Conservation (phyloP, 1,139 yeast species). For the Saccharomycopsis crataegensis region DNA sequence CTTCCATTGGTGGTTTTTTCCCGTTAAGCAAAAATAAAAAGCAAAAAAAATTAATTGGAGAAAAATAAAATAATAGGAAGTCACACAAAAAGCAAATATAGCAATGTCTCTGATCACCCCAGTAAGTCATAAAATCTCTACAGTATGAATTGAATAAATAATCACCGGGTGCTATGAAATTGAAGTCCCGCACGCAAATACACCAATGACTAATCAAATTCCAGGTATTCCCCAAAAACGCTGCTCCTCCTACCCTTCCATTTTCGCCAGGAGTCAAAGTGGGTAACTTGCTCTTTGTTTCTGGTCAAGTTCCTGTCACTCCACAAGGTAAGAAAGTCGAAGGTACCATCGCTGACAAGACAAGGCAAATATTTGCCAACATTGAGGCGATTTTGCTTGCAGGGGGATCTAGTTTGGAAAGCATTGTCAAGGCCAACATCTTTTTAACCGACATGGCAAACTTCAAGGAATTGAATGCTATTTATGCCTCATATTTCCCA, state of each 20-base stretch:
- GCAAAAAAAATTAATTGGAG: too few relatives aligned
- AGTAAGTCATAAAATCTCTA: background rate
- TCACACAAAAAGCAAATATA: too few relatives aligned
- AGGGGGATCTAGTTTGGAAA: slow-evolving; percentile 72
- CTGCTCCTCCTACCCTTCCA: slow-evolving; percentile 94
- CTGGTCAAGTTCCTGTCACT: slow-evolving; percentile 93
- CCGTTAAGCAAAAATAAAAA: too few relatives aligned
- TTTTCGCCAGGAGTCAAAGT: slow-evolving; percentile 91
- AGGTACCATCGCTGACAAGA: slow-evolving; percentile 69
- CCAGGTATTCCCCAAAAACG: slow-evolving; percentile 27
- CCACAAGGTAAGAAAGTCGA: slow-evolving; percentile 73
- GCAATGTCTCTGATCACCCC: too few relatives aligned
- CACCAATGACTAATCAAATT: too few relatives aligned
- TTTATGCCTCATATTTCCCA: slow-evolving; percentile 71
- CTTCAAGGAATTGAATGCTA: slow-evolving; percentile 74
- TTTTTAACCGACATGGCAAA: slow-evolving; percentile 82
- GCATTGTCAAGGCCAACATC: slow-evolving; percentile 76
- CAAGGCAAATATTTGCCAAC: slow-evolving; percentile 78
- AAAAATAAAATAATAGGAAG: too few relatives aligned
- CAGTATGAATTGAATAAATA: slow-evolving; percentile 41
- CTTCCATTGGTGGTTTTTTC: too few relatives aligned
- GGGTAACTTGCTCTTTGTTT: slow-evolving; percentile 77
- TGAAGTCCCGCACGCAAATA: too few relatives aligned
- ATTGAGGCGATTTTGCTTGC: slow-evolving; percentile 69
- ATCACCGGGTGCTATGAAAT: too few relatives aligned